A percentile compares a stretch with the other conserved stretches of the same genome.
phyloP scores from a whole-genome alignment of 176 grass and related monocot genomes.

The Eleusine indica region DNA sequence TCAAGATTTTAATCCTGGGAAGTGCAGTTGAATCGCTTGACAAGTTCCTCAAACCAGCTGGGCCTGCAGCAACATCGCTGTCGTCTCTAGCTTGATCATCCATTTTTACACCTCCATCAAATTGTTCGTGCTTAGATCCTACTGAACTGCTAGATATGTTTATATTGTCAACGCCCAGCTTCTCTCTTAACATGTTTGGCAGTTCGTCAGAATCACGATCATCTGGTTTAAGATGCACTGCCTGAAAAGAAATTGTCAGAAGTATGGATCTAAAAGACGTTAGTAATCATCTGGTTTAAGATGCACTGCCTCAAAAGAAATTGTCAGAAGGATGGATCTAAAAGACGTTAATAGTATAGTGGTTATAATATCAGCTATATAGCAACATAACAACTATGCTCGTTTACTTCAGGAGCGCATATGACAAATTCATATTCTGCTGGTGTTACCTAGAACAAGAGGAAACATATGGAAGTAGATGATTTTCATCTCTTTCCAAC shows the following conservation, averaged over 20 bases:
- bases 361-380: neutral
- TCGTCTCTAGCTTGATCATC: constrained; percentile 64
- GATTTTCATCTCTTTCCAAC: neutral
- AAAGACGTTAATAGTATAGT: neutral
- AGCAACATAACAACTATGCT: neutral
- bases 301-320: constrained; percentile 64
- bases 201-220: constrained; percentile 52
- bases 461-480: constrained; percentile 18
- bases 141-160: constrained; percentile 60
- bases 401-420: constrained; percentile 9
- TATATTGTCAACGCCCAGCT: constrained; percentile 55
- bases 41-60: constrained; percentile 59
- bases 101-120: constrained; percentile 46
- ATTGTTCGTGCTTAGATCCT: constrained; percentile 50
- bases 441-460: constrained; percentile 27
- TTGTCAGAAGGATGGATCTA: neutral
- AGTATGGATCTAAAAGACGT: neutral
- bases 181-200: constrained; percentile 42
- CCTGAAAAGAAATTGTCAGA: constrained; percentile 32
- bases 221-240: constrained; percentile 66
- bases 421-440: constrained; percentile 22
- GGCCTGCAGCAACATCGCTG: constrained; percentile 54
- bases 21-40: constrained; percentile 59
- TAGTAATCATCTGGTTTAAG: neutral
- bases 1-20: constrained; percentile 75